Evolutionary conservation across 257 asterid genomes (phyloP), one percentile per base, ranked within the genome.

Genomic region (Gynochthodes officinalis): DNA sequence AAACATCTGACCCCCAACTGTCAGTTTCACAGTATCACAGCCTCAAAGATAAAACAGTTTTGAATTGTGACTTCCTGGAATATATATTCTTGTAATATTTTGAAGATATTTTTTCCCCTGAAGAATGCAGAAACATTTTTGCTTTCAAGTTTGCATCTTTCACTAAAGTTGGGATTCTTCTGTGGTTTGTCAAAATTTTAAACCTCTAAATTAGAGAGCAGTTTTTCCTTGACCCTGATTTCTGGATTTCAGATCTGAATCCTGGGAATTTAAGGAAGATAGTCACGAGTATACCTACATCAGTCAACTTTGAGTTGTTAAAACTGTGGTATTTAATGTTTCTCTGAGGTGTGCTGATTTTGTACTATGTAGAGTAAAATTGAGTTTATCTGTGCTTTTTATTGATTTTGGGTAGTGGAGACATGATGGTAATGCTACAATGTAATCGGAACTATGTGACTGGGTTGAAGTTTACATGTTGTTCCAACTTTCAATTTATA

Each of bases 401-500:
- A 16, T 28, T 66, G 55, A 66, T 44, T 44, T 28, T 44, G 43
- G 52, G 25, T 46, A 46, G 23, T 46, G 35, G 62, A 48, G 40
- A 19, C 48, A 21, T 59, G 42, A 59, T n/a, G 28, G 15, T 59
- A 28, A 25, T 18, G 11, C 53, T 70, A 15, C 18, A n/a, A 44
- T 66, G 23, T 27, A 19, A 37, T 42, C 25, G 10, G 70, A 5
- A 54, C 42, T 53, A n/a, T n/a, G n/a, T n/a, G n/a, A n/a, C n/a
- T n/a, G 46, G 33, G 23, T 42, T 53, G 32, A 74, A 42, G 28
- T 12, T 32, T 21, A 53, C 48, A 30, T 44, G 28, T 21, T 68
- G n/a, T 61, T 75, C 63, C 40, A 49, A 69, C 59, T 52, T 68
- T 15, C 23, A 33, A 2, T 49, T 12, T 59, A 19, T 60, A 49